Percentiles rank a stretch among this genome's conserved stretches.
Evolutionary conservation across 2,329 filamentous ascomycete species (phyloP).

Genomic region (Diplodia intermedia): DNA sequence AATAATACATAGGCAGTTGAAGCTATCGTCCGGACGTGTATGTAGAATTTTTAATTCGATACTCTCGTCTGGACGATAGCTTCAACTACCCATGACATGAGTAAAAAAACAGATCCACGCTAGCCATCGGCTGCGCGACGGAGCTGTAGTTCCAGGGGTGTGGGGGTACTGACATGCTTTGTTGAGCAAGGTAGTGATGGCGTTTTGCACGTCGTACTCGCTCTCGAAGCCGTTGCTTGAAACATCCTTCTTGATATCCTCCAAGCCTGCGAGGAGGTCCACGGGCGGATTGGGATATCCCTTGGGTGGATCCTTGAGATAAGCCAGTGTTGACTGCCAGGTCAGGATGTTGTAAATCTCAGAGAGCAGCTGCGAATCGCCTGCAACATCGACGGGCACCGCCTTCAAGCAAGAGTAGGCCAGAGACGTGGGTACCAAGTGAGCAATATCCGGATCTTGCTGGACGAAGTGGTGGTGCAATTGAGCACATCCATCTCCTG

Average conservation of each 20-base stretch:
- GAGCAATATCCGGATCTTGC: constrained; percentile 4
- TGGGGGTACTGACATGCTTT: constrained; percentile 32
- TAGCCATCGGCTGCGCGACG: too few species aligned
- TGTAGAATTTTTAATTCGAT: too few species aligned
- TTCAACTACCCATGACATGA: too few species aligned
- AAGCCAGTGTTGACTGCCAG: constrained; percentile 51
- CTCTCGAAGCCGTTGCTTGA: constrained; percentile 42
- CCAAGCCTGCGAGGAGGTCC: constrained; percentile 49
- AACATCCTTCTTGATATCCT: constrained; percentile 45
- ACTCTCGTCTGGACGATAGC: too few species aligned
- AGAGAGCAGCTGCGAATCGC: constrained; percentile 44
- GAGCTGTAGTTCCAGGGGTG: too few species aligned
- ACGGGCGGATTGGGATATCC: constrained; percentile 48
- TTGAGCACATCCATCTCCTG: neutral
- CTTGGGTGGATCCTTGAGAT: constrained; percentile 48
- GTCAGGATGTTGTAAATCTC: constrained; percentile 46
- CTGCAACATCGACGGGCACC: constrained; percentile 47
- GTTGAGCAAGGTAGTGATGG: neutral
- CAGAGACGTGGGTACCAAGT: constrained; percentile 45
- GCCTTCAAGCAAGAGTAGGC: constrained; percentile 46
- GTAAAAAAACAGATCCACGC: too few species aligned
- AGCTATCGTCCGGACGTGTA: too few species aligned
- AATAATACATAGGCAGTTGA: too few species aligned
- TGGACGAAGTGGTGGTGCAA: neutral
- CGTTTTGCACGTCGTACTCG: constrained; percentile 52